Conservation (phyloP, 1,139 yeast genomes). For the Zhuliangozyma parablackwelliae region DNA sequence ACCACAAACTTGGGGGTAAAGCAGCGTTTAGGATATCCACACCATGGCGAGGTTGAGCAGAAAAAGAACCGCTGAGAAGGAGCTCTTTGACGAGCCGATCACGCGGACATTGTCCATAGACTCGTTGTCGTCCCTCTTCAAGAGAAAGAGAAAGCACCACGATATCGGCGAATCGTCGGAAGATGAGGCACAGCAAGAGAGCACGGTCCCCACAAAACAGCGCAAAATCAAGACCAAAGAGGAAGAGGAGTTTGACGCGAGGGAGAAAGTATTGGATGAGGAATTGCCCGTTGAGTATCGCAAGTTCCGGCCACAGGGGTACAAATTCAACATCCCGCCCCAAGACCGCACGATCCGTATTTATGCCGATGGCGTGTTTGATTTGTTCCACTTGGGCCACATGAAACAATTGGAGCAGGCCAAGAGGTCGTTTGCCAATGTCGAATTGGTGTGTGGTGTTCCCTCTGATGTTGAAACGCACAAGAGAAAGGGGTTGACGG, state of each 20-base stretch:
- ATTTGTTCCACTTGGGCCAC: conserved; percentile 92
- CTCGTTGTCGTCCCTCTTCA: conserved; percentile 35
- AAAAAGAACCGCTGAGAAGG: conserved; percentile 6
- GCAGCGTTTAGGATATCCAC: not conserved
- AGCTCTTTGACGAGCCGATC: conserved; percentile 11
- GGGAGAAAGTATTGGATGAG: conserved; percentile 54
- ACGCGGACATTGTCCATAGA: conserved; percentile 41
- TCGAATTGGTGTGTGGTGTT: conserved; percentile 80
- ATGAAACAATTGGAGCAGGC: conserved; percentile 97
- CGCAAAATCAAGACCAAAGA: conserved; percentile 26
- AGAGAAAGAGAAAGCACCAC: conserved; percentile 21
- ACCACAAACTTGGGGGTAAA: too few relatives aligned
- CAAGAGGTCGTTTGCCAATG: conserved; percentile 85
- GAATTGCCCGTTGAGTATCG: conserved; percentile 60
- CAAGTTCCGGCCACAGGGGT: conserved; percentile 70
- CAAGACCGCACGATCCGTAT: conserved; percentile 80
- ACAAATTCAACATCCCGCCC: conserved; percentile 75
- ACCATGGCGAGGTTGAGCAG: conserved; percentile 7
- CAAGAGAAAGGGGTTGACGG: conserved; percentile 88
- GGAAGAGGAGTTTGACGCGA: conserved; percentile 38
- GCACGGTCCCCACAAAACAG: conserved; percentile 15
- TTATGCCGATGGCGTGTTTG: conserved; percentile 97
- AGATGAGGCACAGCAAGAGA: conserved; percentile 16
- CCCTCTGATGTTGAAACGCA: conserved; percentile 91
- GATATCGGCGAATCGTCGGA: conserved; percentile 7